Percentiles rank a stretch among this genome's conserved stretches.
Conservation (phyloP, 306 rosid species). For the Senna siamea region DNA sequence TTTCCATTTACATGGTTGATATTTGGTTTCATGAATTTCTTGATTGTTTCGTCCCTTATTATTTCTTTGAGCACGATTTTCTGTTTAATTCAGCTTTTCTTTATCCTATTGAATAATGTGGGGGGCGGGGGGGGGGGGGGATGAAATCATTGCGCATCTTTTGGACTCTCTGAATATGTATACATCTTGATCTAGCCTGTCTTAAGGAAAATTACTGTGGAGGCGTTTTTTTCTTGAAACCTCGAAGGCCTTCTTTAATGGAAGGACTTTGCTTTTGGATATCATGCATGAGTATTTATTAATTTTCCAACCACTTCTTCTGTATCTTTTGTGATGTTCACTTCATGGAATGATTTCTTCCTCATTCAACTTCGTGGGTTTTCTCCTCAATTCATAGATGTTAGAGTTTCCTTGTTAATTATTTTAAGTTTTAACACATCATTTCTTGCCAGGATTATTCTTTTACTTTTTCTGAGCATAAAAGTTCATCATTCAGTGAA, state of each 20-base stretch:
- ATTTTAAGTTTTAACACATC: no score
- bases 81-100: neutral
- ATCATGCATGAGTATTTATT: neutral
- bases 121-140: no score
- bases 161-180: neutral
- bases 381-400: no score
- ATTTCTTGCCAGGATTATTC: no score
- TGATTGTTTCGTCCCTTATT: neutral
- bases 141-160: neutral
- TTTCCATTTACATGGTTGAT: neutral
- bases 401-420: no score
- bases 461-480: no score
- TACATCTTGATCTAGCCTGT: constrained; percentile 13
- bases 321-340: neutral
- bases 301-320: neutral
- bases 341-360: neutral
- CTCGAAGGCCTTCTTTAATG: neutral
- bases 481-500: neutral
- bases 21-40: neutral
- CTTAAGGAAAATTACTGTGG: neutral
- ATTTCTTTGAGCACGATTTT: neutral
- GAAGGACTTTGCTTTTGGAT: neutral
- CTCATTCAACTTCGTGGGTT: neutral
- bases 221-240: neutral
- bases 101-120: constrained; percentile 4